phyloP scores from a whole-genome alignment of 169 alveolate genomes.

The Theileria orientalis region DNA sequence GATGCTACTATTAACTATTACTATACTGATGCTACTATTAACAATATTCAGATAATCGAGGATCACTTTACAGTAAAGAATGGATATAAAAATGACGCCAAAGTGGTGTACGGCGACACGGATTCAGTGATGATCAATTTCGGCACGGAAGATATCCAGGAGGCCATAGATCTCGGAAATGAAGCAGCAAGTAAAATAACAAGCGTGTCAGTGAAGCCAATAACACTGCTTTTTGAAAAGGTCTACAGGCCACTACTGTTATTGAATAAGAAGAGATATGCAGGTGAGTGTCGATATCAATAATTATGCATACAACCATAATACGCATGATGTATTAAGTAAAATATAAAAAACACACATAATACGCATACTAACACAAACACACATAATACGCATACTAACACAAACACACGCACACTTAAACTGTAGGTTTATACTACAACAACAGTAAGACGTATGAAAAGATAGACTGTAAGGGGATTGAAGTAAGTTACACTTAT shows the following conservation, averaged over 20 bases:
- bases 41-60: slow-evolving; percentile 72
- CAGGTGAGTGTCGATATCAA: no score
- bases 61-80: slow-evolving; percentile 80
- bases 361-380: no score
- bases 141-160: slow-evolving; percentile 85
- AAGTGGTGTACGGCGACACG: slow-evolving; percentile 97
- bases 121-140: slow-evolving; percentile 99
- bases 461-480: slow-evolving; percentile 97
- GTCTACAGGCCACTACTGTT: slow-evolving; percentile 95
- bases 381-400: no score
- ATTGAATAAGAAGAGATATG: slow-evolving; percentile 96
- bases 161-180: slow-evolving; percentile 90
- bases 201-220: slow-evolving; percentile 87
- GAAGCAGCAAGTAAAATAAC: slow-evolving; percentile 93
- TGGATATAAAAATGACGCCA: slow-evolving; percentile 90
- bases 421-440: slow-evolving; percentile 70
- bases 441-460: slow-evolving; percentile 94
- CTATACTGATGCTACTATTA: no score
- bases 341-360: no score
- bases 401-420: background rate
- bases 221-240: slow-evolving; percentile 96
- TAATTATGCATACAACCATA: no score
- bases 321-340: no score
- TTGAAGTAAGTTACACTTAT: slow-evolving; percentile 69
- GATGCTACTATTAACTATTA: no score